Base-by-base conservation (phyloP, 305 asterid species). In the Fraxinus nigra region DNA sequence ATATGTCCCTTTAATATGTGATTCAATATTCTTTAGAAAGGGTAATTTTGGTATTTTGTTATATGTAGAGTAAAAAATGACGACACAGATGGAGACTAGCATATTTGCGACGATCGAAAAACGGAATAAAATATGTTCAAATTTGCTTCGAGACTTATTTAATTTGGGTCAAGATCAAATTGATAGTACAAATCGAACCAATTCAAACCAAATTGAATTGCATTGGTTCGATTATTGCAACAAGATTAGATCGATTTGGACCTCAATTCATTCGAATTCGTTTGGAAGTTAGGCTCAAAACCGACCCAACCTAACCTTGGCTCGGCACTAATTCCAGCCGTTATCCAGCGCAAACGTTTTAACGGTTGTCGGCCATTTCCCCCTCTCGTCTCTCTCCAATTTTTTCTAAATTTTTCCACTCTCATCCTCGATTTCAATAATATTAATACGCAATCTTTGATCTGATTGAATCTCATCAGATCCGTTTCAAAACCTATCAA, bases 401-500 rank as follows among this genome's bases (percentile, higher is more conserved):
- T 3, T 59, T 46, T 37, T 18, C 54, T 34, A 18, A 34, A 14
- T 43, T 32, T n/a, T 28, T 8, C 33, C 54, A 38, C 18, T 40
- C 24, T 28, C 61, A 16, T 59, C 13, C 10, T 32, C 32, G 22
- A 20, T 72, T 69, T 56, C 67, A 54, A 16, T 37, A 33, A 18
- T 16, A 65, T 43, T 37, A 33, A 18, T 20, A 65, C 59, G 72
- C 61, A 22, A 76, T 13, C 7, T 35, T 9, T 79, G 83, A 78
- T 84, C 82, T 77, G 78, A 77, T 73, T 72, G 61, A 61, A 46
- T 56, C 65, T 75, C 30, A 3, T 8, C 75, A 56, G 90, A 85
- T 88, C 89, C 89, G 85, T 78, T 85, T 79, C 61, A 37, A 32
- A 54, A 30, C 28, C 77, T 84, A 72, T 4, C 63, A 56, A 93